Evolutionary conservation across 1,139 yeast species (phyloP), one percentile per base, ranked within the genome.

Genomic region (Geotrichum carabidarum): DNA sequence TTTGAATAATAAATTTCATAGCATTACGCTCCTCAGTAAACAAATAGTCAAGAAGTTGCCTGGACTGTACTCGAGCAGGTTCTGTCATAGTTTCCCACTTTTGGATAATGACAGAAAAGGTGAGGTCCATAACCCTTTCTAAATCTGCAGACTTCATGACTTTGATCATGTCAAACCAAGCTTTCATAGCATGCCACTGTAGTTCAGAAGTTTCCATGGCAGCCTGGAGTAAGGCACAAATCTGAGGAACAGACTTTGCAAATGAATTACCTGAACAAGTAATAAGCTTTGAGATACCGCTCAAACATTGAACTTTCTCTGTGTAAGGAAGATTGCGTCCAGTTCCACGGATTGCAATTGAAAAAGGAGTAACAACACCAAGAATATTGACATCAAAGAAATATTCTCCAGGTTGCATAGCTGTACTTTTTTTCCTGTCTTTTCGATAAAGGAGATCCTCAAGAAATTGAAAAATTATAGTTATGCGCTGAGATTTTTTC

Each of bases 171-270:
- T 74, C 62, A 74, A 50, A 74, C 85, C 96, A 85, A 54, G 95
- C 85, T 45, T 76, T 74, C 53, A 93, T 71, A 0, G 94, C 82
- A 38, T 79, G 78, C 17, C 74, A 74, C 59, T 85, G 84, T 30
- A 90, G 77, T 34, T 80, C 82, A 0, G 77, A 71, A 22, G 78
- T 78, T 42, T 84, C 91, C 35, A 91, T 70, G 0, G 94, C 85
- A 0, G 93, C 82, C 65, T 90, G 97, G 17, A 94, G 72, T 62
- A 95, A 86, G 0, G 95, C 86, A 56, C 90, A 84, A 4, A 94
- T 79, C 66, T 93, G 99, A 0, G 97, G 96, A 37, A 91, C 73
- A 0, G 95, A 93, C 4, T 89, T 79, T 1, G 86, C 81, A 15
- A 88, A 80, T 1, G 84, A 78, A 3, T 76, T 68, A 4, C 83